Conservation (phyloP, 352 stramenopile species). For the Globisporangium echinulatum region DNA sequence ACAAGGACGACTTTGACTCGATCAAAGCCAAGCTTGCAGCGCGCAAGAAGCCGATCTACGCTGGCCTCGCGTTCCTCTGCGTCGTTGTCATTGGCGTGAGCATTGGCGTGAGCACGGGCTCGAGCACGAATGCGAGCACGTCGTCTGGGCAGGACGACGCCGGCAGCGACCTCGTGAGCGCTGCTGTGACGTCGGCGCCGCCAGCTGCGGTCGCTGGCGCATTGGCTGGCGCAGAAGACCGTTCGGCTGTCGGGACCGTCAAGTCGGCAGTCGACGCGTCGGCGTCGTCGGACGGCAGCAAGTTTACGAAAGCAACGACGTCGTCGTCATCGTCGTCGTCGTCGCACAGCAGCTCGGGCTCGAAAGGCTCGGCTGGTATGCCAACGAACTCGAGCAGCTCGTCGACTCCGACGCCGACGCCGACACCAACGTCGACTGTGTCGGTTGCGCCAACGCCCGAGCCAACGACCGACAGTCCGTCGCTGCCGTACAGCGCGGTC, state of each 20-base stretch:
- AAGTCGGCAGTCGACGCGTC: not conserved
- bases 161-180: conserved; percentile 3
- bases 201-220: conserved; percentile 10
- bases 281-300: not conserved
- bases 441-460: conserved; percentile 15
- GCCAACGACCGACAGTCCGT: conserved; percentile 17
- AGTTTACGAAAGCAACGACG: conserved; percentile 4
- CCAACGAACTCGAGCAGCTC: not conserved
- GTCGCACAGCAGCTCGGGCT: not conserved
- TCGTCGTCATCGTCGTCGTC: conserved; percentile 15
- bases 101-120: conserved; percentile 18
- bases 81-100: conserved; percentile 44
- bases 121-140: conserved; percentile 19
- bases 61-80: conserved; percentile 41
- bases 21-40: conserved; percentile 33
- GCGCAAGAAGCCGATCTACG: conserved; percentile 65
- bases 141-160: conserved; percentile 16
- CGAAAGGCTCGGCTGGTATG: conserved; percentile 4
- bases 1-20: conserved; percentile 47
- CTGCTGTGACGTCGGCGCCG: conserved; percentile 11
- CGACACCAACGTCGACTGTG: conserved; percentile 6
- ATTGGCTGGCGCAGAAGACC: conserved; percentile 10
- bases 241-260: conserved; percentile 18
- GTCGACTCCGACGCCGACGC: conserved; percentile 11
- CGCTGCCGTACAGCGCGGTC: conserved; percentile 39